Evolutionary conservation across 495 filamentous ascomycete genomes (phyloP).

Genomic region (Aspergillus kassunensis): DNA sequence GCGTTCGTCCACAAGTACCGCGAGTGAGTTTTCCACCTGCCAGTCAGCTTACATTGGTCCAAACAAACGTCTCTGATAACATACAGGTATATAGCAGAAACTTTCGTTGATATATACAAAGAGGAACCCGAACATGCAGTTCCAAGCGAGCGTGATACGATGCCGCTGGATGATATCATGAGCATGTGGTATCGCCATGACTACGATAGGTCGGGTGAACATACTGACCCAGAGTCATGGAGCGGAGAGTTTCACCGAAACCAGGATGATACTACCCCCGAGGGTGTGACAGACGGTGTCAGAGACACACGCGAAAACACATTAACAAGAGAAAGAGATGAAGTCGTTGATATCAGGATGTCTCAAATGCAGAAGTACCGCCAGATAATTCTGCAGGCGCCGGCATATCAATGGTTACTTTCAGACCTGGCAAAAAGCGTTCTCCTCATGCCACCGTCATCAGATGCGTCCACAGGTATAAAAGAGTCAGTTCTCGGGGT

Average conservation of each 20-base stretch:
- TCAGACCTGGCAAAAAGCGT: not conserved
- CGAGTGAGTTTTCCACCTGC: not conserved
- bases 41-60: no score
- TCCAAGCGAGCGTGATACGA: not conserved
- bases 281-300: not conserved
- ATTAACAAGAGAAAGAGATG: not conserved
- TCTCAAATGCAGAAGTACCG: not conserved
- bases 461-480: not conserved
- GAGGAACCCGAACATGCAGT: not conserved
- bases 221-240: not conserved
- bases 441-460: not conserved
- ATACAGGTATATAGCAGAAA: not conserved
- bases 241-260: not conserved
- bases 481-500: not conserved
- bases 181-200: not conserved
- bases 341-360: not conserved
- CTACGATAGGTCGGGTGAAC: not conserved
- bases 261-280: not conserved
- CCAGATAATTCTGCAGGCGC: not conserved
- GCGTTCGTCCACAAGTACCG: not conserved
- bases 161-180: not conserved
- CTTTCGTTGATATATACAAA: not conserved
- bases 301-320: not conserved
- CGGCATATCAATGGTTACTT: not conserved
- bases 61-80: not conserved